These are phyloP conservation scores for Neurospora intermedia DNA, from an alignment of 495 filamentous ascomycete genomes.

Conservation along the genomic window DNA sequence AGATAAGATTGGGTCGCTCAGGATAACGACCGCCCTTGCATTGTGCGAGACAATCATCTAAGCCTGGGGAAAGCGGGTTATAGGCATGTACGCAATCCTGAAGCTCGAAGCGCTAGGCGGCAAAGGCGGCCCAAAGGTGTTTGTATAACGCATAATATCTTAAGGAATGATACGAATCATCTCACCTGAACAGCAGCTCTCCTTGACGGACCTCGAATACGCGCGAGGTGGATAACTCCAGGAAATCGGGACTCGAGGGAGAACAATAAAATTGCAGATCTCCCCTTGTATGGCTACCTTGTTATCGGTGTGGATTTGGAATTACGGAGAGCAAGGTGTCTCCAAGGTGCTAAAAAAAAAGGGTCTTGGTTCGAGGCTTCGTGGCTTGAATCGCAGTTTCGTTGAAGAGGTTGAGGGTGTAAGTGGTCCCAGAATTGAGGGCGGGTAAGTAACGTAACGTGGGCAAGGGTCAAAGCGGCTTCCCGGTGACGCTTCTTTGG, in stretches of 20 bases:
- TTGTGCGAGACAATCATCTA: not conserved
- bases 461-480: not conserved
- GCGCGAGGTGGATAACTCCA: not conserved
- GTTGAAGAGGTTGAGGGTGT: not conserved
- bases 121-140: not conserved
- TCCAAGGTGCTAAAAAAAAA: not conserved
- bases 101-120: not conserved
- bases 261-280: not conserved
- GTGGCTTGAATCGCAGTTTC: not conserved
- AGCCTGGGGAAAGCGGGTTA: not conserved
- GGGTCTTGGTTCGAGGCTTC: not conserved
- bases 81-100: not conserved
- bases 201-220: not conserved
- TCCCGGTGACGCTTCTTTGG: not conserved
- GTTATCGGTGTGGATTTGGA: not conserved
- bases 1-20: not conserved
- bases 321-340: not conserved
- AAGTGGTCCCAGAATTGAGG: not conserved
- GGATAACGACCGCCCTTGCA: not conserved
- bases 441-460: not conserved
- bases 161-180: not conserved
- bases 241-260: not conserved
- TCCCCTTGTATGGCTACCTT: not conserved
- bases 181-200: not conserved
- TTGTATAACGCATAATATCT: not conserved